Evolutionary conservation across 139 green algal genomes (phyloP).

Genomic region (Pleodorina starrii): DNA sequence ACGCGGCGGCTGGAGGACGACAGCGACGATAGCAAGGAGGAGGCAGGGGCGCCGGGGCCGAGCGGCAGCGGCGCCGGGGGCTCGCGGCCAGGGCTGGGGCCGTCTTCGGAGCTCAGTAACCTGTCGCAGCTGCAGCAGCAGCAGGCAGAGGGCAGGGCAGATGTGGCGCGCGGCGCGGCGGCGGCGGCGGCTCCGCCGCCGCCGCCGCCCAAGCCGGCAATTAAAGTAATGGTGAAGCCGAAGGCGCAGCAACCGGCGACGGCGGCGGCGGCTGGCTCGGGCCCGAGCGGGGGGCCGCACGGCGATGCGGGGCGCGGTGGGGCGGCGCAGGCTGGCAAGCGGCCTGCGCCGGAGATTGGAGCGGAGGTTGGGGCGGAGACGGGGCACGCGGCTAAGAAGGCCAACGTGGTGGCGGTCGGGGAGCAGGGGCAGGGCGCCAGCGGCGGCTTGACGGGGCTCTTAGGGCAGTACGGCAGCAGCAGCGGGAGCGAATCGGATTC

Average conservation of each 20-base stretch:
- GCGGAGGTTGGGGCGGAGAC: background rate
- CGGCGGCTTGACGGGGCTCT: conserved; percentile 44
- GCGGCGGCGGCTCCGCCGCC: too few relatives aligned
- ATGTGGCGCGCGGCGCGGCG: background rate
- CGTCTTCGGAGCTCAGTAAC: conserved; percentile 30
- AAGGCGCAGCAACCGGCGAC: background rate
- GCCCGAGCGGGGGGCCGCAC: background rate
- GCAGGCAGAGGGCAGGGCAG: conserved; percentile 27
- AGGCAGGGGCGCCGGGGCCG: background rate
- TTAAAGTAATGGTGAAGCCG: conserved; percentile 56
- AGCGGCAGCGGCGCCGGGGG: background rate
- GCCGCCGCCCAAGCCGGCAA: conserved; percentile 23
- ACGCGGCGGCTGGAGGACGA: conserved; percentile 32
- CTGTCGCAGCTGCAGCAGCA: conserved; percentile 16
- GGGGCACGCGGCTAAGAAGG: background rate
- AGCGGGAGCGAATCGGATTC: conserved; percentile 35
- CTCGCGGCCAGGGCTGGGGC: background rate
- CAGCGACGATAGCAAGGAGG: background rate
- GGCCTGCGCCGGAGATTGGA: background rate
- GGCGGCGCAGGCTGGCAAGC: background rate
- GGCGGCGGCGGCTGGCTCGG: background rate
- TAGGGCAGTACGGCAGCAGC: conserved; percentile 58
- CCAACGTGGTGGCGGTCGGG: conserved; percentile 7
- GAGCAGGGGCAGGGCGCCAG: background rate
- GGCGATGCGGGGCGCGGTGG: background rate